These are phyloP conservation scores for Quercus aquifolioides DNA, from an alignment of 306 rosid species.

Conservation along the genomic window DNA sequence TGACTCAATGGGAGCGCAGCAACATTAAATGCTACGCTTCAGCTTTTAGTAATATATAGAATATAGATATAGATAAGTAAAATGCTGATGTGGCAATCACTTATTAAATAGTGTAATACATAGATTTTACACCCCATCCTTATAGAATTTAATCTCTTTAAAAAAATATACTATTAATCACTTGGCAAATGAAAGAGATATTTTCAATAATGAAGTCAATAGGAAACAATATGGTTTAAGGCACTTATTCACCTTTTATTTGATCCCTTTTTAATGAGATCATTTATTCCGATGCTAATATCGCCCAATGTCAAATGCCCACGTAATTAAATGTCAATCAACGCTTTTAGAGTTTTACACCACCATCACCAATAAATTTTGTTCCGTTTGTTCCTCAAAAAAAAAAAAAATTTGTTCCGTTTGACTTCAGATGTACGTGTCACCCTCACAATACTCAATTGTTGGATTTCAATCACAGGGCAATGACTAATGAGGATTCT, in stretches of 20 bases:
- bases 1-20: too few species aligned
- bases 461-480: conserved; percentile 11
- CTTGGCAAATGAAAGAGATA: not conserved
- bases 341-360: not conserved
- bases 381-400: conserved; percentile 2
- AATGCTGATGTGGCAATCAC: too few species aligned
- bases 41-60: too few species aligned
- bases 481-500: not conserved
- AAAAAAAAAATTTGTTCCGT: not conserved
- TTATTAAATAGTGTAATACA: too few species aligned
- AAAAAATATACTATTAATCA: too few species aligned
- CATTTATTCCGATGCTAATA: conserved; percentile 16
- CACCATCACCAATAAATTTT: not conserved
- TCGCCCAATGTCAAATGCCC: conserved; percentile 1
- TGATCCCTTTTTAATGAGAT: not conserved
- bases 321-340: not conserved
- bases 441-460: conserved; percentile 18
- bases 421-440: conserved; percentile 23
- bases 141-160: too few species aligned
- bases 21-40: too few species aligned
- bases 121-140: too few species aligned
- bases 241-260: not conserved
- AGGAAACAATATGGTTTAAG: not conserved
- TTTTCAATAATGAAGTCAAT: not conserved
- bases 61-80: too few species aligned